Base-by-base conservation (phyloP, 2,329 filamentous ascomycete genomes). In the Colletotrichum cuscutae region DNA sequence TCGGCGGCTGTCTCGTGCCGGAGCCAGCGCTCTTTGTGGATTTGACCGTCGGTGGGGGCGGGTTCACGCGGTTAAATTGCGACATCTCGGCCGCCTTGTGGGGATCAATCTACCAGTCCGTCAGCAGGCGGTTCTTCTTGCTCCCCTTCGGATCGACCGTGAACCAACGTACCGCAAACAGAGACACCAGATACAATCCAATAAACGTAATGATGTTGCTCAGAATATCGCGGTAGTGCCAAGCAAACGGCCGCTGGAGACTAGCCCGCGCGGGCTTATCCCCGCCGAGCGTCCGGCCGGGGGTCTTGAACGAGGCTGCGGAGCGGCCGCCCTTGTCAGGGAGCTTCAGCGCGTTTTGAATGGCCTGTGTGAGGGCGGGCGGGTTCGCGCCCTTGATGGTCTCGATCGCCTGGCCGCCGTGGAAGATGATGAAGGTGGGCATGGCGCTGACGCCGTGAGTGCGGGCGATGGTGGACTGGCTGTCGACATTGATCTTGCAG, bases 381-480 rank as follows among this genome's bases (percentile, higher is more conserved):
- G 92, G 89, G 84, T 98, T 94, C 42, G 95, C 95, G 77, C 97
- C 97, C 79, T 90, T 89, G 79, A 98, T 91, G 37, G 93, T 95
- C 76, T 94, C 89, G 79, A 94, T 88, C 78, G 92, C 90, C 76
- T 89, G 86, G 77, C 92, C 92, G 80, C 90, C 91, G 84, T 94
- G 93, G 87, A 95, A 95, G 83, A 98, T 91, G 81, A 98, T 90
- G 84, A 99, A 98, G 65, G 97, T 98, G 6, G 97, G 97, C 91
- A 97, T 95, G 75, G 95, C 94, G 78, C 91, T 91, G 80, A 98
- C 92, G 78, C 90, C 89, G 85, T 98, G 94, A 76, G 91, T 87
- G 79, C 91, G 88, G 13, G 95, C 90, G 75, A 98, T 92, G 71
- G 93, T 90, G 76, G 91, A 88, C 82, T 97, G 95, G 77, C 88